phyloP scores from a whole-genome alignment of 306 rosid species.

The Vigna trinervia region DNA sequence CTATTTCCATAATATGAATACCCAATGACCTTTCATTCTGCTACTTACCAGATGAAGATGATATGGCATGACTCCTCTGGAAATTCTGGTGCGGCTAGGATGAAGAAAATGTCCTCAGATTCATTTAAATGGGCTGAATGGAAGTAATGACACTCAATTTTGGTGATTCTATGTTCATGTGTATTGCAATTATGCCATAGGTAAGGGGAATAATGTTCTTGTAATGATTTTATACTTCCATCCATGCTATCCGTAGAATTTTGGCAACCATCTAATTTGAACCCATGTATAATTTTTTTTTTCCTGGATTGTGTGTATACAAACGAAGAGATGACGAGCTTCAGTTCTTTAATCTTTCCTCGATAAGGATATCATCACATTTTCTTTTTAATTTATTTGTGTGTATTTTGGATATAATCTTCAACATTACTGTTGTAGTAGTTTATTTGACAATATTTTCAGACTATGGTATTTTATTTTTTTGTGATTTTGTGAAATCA shows the following conservation, averaged over 20 bases:
- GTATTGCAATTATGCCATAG: constrained; percentile 29
- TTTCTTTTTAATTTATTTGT: not conserved
- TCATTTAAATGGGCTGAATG: constrained; percentile 79
- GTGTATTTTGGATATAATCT: constrained; percentile 3
- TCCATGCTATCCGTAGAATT: constrained; percentile 15
- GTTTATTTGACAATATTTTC: constrained; percentile 27
- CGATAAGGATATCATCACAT: not conserved
- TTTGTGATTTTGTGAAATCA: constrained; percentile 31
- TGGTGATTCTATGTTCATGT: constrained; percentile 33
- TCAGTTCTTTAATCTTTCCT: constrained; percentile 34
- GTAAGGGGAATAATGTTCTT: constrained; percentile 44
- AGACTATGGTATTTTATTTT: constrained; percentile 2
- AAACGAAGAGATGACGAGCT: not conserved
- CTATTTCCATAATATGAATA: constrained; percentile 22
- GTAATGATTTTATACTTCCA: constrained; percentile 1
- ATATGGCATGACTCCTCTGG: constrained; percentile 75
- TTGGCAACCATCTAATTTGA: constrained; percentile 25
- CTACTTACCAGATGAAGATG: constrained; percentile 82
- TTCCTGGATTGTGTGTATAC: constrained; percentile 25
- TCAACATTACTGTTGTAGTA: not conserved
- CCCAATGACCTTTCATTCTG: constrained; percentile 39
- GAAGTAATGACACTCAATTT: constrained; percentile 57
- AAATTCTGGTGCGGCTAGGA: constrained; percentile 58
- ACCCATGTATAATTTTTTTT: constrained; percentile 27
- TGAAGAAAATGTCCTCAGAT: constrained; percentile 64